Base-by-base conservation (phyloP, 73 alveolate genomes). In the Paramecium sonneborni region DNA sequence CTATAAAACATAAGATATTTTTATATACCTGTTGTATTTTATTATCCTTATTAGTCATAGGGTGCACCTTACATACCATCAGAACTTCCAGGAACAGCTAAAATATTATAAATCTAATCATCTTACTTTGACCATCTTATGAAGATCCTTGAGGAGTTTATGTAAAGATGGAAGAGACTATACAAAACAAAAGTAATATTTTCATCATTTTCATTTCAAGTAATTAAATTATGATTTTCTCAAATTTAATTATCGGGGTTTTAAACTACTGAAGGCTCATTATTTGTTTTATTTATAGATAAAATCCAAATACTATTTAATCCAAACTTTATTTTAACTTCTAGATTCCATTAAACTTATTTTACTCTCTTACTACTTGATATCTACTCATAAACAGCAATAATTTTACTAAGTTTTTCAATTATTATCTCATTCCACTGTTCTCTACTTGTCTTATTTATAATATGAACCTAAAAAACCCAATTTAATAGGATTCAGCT, bases 121-220 rank as follows among this genome's bases (percentile, higher is more conserved):
- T 52, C 32, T 3, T 52, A 52, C 68, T 1, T 52, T 52, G 30
- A 21, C 34, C 34, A 52, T 5, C 5, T 18, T 5, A 18, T 52
- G 10, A 21, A 18, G 34, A 20, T 4, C 68, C 30, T 52, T n/a
- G 4, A 14, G 84, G 14, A 62, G 6, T 11, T 62, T 62, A 44
- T 62, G 44, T 32, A 26, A 62, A 14, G 24, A 62, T 46, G 12
- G 84, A 62, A 26, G 48, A 62, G 84, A 62, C 84, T 14, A 62
- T 30, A 44, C 39, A 62, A 62, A 62, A 21, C 18, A 62, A 44
- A 11, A 62, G 84, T 62, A 62, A 62, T 23, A 26, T 62, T 30
- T 62, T 62, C 21, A 62, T 62, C 46, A 62, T 26, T 62, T 62
- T 62, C 84, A 62, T 62, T 62, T 62, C 24, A 62, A 62, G 84